Evolutionary conservation across 192 early-diverging fungal genomes (phyloP).

Genomic region (Mortierella hygrophila): DNA sequence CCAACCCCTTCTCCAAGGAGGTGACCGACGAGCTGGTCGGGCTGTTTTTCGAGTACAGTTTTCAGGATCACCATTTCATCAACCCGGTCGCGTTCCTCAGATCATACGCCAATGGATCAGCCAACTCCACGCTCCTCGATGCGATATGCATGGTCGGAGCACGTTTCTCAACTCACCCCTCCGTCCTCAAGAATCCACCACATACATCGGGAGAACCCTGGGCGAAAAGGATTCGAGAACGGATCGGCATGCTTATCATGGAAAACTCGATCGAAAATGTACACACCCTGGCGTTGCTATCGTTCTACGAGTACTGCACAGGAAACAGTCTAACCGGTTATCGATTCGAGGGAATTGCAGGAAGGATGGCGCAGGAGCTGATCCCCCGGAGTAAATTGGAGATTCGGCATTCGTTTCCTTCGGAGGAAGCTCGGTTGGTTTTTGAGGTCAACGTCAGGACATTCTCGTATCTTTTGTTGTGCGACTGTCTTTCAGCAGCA

Average conservation of each 20-base stretch:
- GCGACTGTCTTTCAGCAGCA: not conserved
- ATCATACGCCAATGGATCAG: not conserved
- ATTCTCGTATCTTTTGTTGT: not conserved
- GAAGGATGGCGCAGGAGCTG: not conserved
- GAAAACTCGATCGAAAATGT: conserved; percentile 2
- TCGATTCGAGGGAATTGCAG: not conserved
- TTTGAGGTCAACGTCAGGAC: not conserved
- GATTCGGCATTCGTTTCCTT: not conserved
- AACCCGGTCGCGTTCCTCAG: not conserved
- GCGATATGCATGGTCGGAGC: not conserved
- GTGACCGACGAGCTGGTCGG: not conserved
- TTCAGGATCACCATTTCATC: not conserved
- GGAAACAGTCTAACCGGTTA: not conserved
- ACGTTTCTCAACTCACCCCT: not conserved
- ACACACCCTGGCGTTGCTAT: not conserved
- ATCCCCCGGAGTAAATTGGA: not conserved
- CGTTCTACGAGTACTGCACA: not conserved
- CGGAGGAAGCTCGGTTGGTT: not conserved
- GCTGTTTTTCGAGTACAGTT: not conserved
- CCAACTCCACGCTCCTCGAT: not conserved
- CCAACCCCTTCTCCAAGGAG: not conserved
- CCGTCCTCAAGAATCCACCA: not conserved
- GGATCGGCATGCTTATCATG: not conserved
- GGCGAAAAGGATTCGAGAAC: not conserved
- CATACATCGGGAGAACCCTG: not conserved